Percentiles rank a stretch among this genome's conserved stretches.
These are phyloP conservation scores for Diospyros kaki DNA, from an alignment of 148 eudicot genomes.

Conservation along the genomic window DNA sequence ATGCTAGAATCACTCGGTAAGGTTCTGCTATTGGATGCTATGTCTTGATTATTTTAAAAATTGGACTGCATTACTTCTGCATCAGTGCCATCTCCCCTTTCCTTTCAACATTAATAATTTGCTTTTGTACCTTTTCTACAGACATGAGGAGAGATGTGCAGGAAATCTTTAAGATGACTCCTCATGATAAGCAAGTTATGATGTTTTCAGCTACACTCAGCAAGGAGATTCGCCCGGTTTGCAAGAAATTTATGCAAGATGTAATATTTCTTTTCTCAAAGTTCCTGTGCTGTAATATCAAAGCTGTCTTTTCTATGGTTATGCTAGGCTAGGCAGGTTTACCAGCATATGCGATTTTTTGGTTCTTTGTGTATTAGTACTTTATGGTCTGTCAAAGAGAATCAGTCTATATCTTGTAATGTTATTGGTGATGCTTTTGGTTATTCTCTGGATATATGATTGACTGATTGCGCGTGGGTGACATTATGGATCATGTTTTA, in stretches of 20 bases:
- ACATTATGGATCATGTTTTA: not conserved
- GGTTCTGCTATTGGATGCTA: not conserved
- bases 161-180: constrained; percentile 41
- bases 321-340: not conserved
- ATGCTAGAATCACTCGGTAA: constrained; percentile 64
- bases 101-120: not conserved
- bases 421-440: not conserved
- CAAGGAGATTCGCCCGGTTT: constrained; percentile 46
- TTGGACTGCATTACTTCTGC: not conserved
- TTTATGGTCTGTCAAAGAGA: no score
- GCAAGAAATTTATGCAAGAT: constrained; percentile 52
- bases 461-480: not conserved
- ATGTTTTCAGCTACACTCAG: constrained; percentile 48
- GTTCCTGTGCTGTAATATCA: not conserved
- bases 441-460: not conserved
- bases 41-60: not conserved
- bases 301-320: not conserved
- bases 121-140: constrained; percentile 1
- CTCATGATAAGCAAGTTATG: constrained; percentile 47
- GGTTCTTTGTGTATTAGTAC: not conserved
- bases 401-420: not conserved
- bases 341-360: not conserved
- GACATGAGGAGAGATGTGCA: constrained; percentile 46
- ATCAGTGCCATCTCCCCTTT: not conserved
- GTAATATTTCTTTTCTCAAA: constrained; percentile 14